Percentiles rank a stretch among this genome's conserved stretches.
Conservation (phyloP, 2,329 filamentous ascomycete genomes). For the Fusarium graminum region DNA sequence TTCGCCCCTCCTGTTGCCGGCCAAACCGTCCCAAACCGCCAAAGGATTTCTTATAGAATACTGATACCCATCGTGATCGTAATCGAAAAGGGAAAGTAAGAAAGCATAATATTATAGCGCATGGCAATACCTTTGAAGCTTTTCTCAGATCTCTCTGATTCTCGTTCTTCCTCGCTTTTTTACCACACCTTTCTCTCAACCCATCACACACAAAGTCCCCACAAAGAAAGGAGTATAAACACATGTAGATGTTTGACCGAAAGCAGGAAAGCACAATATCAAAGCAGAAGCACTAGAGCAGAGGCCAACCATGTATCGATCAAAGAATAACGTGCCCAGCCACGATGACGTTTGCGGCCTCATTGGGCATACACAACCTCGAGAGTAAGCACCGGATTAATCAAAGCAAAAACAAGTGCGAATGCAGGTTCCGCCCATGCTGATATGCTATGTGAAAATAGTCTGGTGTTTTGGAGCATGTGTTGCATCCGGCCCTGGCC, state of each 20-base stretch:
- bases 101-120: background rate
- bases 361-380: background rate
- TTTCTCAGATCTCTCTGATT: slow-evolving; percentile 9
- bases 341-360: background rate
- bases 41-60: background rate
- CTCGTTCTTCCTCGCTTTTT: background rate
- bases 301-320: slow-evolving; percentile 1
- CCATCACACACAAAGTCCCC: too few species aligned
- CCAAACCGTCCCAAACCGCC: background rate
- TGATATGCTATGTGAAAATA: background rate
- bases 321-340: slow-evolving; percentile 12
- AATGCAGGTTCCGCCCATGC: slow-evolving; percentile 4
- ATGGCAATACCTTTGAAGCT: slow-evolving; percentile 1
- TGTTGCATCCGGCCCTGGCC: background rate
- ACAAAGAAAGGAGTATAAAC: background rate
- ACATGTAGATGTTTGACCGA: slow-evolving; percentile 11
- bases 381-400: background rate
- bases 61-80: slow-evolving; percentile 11
- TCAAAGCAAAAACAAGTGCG: slow-evolving; percentile 1
- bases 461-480: background rate
- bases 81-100: slow-evolving; percentile 12
- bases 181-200: too few species aligned
- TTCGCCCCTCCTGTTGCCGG: slow-evolving; percentile 1
- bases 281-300: slow-evolving; percentile 7
- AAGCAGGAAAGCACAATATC: slow-evolving; percentile 3